These are phyloP conservation scores for Yamagishiella unicocca DNA, from an alignment of 139 green algal species.

Conservation along the genomic window DNA sequence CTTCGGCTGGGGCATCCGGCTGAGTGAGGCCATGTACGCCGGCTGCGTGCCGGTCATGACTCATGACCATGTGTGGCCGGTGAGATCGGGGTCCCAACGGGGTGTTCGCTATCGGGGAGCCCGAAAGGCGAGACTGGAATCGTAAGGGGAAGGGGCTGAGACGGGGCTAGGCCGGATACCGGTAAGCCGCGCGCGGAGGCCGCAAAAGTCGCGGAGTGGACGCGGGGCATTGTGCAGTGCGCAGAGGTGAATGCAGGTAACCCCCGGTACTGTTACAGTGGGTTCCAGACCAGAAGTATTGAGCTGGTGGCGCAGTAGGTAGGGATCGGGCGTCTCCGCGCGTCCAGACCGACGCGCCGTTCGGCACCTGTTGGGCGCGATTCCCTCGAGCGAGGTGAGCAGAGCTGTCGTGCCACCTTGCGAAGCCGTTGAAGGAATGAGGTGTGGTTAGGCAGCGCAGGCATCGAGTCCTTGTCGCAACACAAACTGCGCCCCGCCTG, in stretches of 20 bases:
- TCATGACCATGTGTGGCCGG: constrained; percentile 24
- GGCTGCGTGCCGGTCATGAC: constrained; percentile 32
- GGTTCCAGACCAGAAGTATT: too few relatives aligned
- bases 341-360: too few relatives aligned
- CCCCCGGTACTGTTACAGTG: too few relatives aligned
- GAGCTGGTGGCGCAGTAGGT: too few relatives aligned
- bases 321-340: too few relatives aligned
- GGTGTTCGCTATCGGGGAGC: too few relatives aligned
- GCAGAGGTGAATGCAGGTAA: neutral
- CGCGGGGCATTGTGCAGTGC: neutral
- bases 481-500: neutral
- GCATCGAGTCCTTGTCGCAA: neutral
- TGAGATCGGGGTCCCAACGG: neutral
- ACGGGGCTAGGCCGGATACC: neutral
- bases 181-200: neutral
- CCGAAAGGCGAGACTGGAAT: too few relatives aligned
- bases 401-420: neutral
- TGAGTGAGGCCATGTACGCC: neutral
- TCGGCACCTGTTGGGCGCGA: neutral
- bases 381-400: neutral
- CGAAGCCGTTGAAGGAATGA: neutral
- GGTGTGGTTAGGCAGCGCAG: neutral
- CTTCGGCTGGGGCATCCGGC: constrained; percentile 30
- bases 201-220: neutral
- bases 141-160: neutral